These are phyloP conservation scores for Henckelia pumila DNA, from an alignment of 257 asterid species.

Conservation along the genomic window DNA sequence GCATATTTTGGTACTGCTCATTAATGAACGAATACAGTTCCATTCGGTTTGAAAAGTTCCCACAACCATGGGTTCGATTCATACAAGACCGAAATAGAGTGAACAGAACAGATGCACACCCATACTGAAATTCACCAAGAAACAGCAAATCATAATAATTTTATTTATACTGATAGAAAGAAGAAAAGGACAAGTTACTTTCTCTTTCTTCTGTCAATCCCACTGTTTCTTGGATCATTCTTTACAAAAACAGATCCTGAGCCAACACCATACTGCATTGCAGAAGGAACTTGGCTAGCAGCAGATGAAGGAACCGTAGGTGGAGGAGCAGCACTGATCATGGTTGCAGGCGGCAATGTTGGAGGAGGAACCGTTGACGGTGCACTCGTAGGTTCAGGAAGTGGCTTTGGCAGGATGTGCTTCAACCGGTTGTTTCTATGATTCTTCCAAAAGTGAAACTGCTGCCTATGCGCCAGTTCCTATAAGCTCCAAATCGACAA, in stretches of 20 bases:
- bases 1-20: not conserved
- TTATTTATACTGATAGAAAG: not conserved
- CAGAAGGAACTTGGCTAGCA: slow-evolving; percentile 52
- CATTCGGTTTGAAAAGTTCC: not conserved
- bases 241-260: slow-evolving; percentile 58
- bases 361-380: slow-evolving; percentile 50
- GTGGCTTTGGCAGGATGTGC: slow-evolving; percentile 88
- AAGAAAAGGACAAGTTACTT: slow-evolving; percentile 38
- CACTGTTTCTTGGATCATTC: slow-evolving; percentile 62
- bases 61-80: not conserved
- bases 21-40: not conserved
- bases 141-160: not conserved
- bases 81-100: too few relatives aligned
- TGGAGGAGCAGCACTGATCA: slow-evolving; percentile 30
- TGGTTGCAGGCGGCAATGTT: slow-evolving; percentile 40
- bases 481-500: slow-evolving; percentile 30
- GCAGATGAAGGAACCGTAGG: slow-evolving; percentile 39
- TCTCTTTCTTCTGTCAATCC: slow-evolving; percentile 72
- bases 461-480: slow-evolving; percentile 98
- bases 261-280: slow-evolving; percentile 61
- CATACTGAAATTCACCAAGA: too few relatives aligned
- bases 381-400: slow-evolving; percentile 57
- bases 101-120: not conserved
- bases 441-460: slow-evolving; percentile 91
- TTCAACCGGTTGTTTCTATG: slow-evolving; percentile 85